phyloP scores from a whole-genome alignment of 148 eudicot species.

The Silene uniflora region DNA sequence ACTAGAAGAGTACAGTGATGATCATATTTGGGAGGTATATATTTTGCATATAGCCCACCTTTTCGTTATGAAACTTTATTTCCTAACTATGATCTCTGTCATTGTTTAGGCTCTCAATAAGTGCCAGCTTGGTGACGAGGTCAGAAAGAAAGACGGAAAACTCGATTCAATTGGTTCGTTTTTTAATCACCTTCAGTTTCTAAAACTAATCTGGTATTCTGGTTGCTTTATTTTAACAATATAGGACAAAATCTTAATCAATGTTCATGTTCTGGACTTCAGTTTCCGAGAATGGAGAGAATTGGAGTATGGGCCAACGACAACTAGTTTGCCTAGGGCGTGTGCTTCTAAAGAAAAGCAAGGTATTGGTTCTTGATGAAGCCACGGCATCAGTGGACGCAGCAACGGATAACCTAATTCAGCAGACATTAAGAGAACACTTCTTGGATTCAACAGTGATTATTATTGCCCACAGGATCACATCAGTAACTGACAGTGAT shows the following conservation, averaged over 20 bases:
- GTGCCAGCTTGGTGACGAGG: slow-evolving; percentile 22
- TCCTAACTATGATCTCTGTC: not conserved
- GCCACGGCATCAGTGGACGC: slow-evolving; percentile 24
- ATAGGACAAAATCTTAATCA: not conserved
- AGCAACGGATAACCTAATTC: slow-evolving; percentile 18
- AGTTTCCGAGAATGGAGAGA: slow-evolving; percentile 23
- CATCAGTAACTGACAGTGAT: slow-evolving; percentile 24
- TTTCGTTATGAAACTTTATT: not conserved
- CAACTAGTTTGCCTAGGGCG: slow-evolving; percentile 27
- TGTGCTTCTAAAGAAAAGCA: slow-evolving; percentile 18
- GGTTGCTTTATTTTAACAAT: not conserved
- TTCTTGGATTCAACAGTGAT: slow-evolving; percentile 21
- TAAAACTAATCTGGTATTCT: not conserved
- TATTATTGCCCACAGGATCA: slow-evolving; percentile 23
- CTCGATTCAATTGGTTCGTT: slow-evolving; percentile 20
- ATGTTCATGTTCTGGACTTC: not conserved
- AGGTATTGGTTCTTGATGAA: slow-evolving; percentile 18
- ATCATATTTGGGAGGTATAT: slow-evolving; percentile 23
- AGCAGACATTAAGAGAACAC: slow-evolving; percentile 18
- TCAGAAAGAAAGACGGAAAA: slow-evolving; percentile 15
- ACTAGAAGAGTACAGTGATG: slow-evolving; percentile 22
- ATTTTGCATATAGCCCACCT: not conserved
- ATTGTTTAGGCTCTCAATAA: slow-evolving; percentile 19
- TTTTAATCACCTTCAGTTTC: not conserved
- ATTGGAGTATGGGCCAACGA: slow-evolving; percentile 28